Evolutionary conservation across 1,139 yeast species (phyloP).

Genomic region (Geotrichum bryndzae): DNA sequence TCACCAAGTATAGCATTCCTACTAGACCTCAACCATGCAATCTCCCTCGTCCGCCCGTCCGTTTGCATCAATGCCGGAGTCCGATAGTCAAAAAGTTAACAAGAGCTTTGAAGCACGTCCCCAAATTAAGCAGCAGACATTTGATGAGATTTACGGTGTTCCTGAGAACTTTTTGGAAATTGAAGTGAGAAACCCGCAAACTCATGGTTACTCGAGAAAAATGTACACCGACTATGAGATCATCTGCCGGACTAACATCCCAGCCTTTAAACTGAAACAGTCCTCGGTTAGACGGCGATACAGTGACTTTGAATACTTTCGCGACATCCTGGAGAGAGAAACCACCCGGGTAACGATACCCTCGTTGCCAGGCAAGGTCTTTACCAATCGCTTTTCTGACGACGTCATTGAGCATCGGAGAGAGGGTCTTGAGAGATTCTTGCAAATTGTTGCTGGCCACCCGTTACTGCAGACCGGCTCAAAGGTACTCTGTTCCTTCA

Average conservation of each 20-base stretch:
- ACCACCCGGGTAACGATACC: constrained; percentile 78
- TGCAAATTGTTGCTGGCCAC: constrained; percentile 82
- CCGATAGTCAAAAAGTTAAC: constrained; percentile 12
- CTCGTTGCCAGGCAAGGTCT: constrained; percentile 78
- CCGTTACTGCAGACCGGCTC: constrained; percentile 90
- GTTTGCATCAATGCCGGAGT: constrained; percentile 19
- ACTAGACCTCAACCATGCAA: constrained; percentile 6
- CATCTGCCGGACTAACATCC: constrained; percentile 68
- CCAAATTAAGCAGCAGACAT: constrained; percentile 55
- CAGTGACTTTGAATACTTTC: constrained; percentile 80
- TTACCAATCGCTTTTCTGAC: constrained; percentile 69
- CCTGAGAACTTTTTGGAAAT: constrained; percentile 93
- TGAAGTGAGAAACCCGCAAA: constrained; percentile 72
- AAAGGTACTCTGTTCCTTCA: constrained; percentile 72
- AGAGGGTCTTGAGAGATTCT: constrained; percentile 74
- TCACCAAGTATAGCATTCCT: not conserved
- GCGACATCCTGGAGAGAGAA: constrained; percentile 69
- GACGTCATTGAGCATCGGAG: constrained; percentile 80
- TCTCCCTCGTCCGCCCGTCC: constrained; percentile 16
- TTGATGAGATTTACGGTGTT: constrained; percentile 81
- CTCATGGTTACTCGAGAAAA: constrained; percentile 61
- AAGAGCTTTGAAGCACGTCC: constrained; percentile 36
- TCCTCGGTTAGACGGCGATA: constrained; percentile 79
- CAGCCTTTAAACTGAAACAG: constrained; percentile 65
- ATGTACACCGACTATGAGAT: constrained; percentile 90